phyloP scores from a whole-genome alignment of 306 rosid species.

The Prunus kanzakura region DNA sequence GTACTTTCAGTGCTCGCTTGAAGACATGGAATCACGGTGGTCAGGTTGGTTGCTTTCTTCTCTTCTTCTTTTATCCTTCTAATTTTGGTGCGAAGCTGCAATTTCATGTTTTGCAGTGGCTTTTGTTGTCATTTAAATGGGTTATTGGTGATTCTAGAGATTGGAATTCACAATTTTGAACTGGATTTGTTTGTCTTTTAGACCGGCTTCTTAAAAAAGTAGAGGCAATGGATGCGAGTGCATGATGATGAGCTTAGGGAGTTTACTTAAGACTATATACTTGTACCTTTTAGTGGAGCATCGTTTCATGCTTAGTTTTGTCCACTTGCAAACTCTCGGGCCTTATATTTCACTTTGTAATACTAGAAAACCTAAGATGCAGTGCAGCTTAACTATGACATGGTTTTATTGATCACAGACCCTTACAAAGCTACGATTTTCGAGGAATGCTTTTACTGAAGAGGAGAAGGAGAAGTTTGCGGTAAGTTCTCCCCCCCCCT shows the following conservation, averaged over 20 bases:
- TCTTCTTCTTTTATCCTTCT: neutral
- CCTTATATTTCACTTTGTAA: neutral
- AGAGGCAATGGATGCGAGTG: neutral
- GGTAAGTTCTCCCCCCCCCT: constrained; percentile 32
- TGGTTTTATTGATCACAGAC: constrained; percentile 53
- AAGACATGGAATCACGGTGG: constrained; percentile 86
- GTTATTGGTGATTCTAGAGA: neutral
- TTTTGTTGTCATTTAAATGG: neutral
- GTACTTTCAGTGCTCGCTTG: constrained; percentile 89
- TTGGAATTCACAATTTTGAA: neutral
- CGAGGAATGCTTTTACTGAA: constrained; percentile 58
- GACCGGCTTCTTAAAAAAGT: neutral
- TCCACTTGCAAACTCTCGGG: neutral
- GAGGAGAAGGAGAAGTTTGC: constrained; percentile 58
- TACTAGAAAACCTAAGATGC: neutral
- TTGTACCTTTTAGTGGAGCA: neutral
- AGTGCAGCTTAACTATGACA: constrained; percentile 3
- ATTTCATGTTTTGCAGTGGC: neutral
- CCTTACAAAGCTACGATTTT: constrained; percentile 88
- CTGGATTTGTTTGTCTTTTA: neutral
- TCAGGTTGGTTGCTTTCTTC: constrained; percentile 50
- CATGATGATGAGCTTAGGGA: neutral
- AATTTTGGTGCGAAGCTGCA: neutral
- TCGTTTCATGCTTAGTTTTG: neutral
- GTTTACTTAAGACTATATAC: neutral